These are phyloP conservation scores for Termitomyces sp. DNA, from an alignment of 768 basidiomycete genomes.

Conservation along the genomic window DNA sequence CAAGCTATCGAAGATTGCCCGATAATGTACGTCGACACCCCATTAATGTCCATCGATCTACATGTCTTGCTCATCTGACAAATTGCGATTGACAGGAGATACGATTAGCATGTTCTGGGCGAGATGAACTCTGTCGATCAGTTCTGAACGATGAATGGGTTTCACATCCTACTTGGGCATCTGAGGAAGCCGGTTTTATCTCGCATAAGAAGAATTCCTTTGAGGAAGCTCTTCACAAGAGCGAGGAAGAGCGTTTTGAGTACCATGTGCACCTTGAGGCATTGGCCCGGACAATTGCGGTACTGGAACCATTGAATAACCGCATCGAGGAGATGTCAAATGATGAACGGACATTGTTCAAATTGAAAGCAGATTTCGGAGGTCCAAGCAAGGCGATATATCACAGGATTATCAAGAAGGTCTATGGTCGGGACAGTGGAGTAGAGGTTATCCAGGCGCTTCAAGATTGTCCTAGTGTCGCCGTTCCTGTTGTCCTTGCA, in stretches of 20 bases:
- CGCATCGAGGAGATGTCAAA: constrained; percentile 86
- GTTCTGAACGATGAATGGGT: constrained; percentile 98
- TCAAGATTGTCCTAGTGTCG: constrained; percentile 87
- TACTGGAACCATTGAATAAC: constrained; percentile 82
- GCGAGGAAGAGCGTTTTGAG: constrained; percentile 97
- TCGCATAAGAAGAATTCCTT: constrained; percentile 96
- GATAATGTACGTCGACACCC: constrained; percentile 63
- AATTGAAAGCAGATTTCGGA: constrained; percentile 85
- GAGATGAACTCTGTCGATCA: constrained; percentile 91
- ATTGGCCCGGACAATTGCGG: constrained; percentile 82
- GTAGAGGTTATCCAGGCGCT: constrained; percentile 78
- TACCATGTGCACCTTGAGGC: constrained; percentile 95
- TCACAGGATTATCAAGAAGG: constrained; percentile 89
- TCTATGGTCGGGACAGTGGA: constrained; percentile 82
- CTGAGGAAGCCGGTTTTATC: constrained; percentile 92
- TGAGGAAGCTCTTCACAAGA: constrained; percentile 94
- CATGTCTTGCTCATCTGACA: constrained; percentile 3
- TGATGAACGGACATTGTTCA: constrained; percentile 81
- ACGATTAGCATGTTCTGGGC: constrained; percentile 86
- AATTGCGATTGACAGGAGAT: constrained; percentile 61
- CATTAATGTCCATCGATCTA: background rate
- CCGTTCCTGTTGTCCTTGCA: constrained; percentile 86
- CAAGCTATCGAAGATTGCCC: constrained; percentile 89
- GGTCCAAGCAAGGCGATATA: constrained; percentile 85
- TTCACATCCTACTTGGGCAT: constrained; percentile 97